Evolutionary conservation across 2,329 filamentous ascomycete genomes (phyloP).

Genomic region (Trichoderma sp.): DNA sequence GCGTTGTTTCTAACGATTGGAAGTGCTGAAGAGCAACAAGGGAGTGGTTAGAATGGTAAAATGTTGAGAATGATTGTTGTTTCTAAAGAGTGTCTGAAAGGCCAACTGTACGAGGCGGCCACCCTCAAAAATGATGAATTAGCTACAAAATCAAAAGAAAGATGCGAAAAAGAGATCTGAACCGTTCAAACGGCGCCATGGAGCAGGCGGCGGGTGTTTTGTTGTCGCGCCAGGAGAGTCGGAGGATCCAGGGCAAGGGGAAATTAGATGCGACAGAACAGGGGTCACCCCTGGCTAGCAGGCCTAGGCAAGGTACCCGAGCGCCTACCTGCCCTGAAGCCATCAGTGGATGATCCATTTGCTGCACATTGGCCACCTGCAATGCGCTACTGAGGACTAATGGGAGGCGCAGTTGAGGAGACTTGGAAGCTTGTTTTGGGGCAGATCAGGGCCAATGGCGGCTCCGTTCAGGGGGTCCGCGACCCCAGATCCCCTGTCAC

Average conservation of each 20-base stretch:
- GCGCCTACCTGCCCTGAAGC: not conserved
- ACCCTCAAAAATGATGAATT: slow-evolving; percentile 25
- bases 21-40: not conserved
- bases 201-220: slow-evolving; percentile 21
- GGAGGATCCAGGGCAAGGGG: slow-evolving; percentile 12
- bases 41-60: slow-evolving; percentile 11
- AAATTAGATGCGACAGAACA: slow-evolving; percentile 16
- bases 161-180: slow-evolving; percentile 18
- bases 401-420: slow-evolving; percentile 20
- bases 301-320: not conserved
- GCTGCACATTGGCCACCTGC: not conserved
- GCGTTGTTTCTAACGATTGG: slow-evolving; percentile 9
- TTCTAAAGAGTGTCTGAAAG: slow-evolving; percentile 34
- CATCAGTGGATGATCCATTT: not conserved
- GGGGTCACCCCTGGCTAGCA: not conserved
- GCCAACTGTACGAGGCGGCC: slow-evolving; percentile 26
- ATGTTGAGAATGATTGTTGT: not conserved
- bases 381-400: not conserved
- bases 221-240: slow-evolving; percentile 11
- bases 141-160: slow-evolving; percentile 19
- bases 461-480: slow-evolving; percentile 18
- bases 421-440: slow-evolving; percentile 9
- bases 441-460: not conserved
- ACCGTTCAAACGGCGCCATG: not conserved
- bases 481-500: not conserved